phyloP scores from a whole-genome alignment of 495 filamentous ascomycete genomes.

The Pyronema domesticum region DNA sequence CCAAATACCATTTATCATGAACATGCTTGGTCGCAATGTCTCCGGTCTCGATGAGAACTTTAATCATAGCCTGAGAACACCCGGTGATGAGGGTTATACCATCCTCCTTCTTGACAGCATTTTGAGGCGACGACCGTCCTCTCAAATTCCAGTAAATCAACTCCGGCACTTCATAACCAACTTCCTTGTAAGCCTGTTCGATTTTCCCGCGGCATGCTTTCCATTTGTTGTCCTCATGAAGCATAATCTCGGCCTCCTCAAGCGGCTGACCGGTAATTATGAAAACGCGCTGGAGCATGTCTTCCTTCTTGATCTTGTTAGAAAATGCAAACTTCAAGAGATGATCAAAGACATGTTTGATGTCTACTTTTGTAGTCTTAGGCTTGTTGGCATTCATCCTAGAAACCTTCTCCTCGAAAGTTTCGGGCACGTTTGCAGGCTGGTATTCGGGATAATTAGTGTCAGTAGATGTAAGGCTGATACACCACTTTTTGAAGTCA shows the following conservation, averaged over 20 bases:
- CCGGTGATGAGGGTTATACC: not conserved
- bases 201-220: conserved; percentile 30
- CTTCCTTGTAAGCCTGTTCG: conserved; percentile 24
- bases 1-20: no score
- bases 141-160: conserved; percentile 35
- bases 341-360: conserved; percentile 26
- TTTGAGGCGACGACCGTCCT: no score
- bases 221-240: conserved; percentile 5
- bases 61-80: no score
- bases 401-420: conserved; percentile 24
- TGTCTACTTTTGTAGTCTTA: conserved; percentile 30
- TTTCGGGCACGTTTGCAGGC: conserved; percentile 21
- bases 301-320: conserved; percentile 26
- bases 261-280: conserved; percentile 36
- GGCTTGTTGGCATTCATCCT: conserved; percentile 22
- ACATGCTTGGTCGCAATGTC: no score
- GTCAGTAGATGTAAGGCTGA: conserved; percentile 30
- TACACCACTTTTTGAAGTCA: conserved; percentile 31
- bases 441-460: conserved; percentile 21
- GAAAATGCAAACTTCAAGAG: conserved; percentile 30
- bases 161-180: conserved; percentile 33
- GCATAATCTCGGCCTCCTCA: conserved; percentile 16
- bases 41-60: no score
- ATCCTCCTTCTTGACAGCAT: not conserved
- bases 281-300: conserved; percentile 35